A percentile compares a stretch with the other conserved stretches of the same genome.
phyloP scores from a whole-genome alignment of 805 yeast species.

The Ogataea minuta region DNA sequence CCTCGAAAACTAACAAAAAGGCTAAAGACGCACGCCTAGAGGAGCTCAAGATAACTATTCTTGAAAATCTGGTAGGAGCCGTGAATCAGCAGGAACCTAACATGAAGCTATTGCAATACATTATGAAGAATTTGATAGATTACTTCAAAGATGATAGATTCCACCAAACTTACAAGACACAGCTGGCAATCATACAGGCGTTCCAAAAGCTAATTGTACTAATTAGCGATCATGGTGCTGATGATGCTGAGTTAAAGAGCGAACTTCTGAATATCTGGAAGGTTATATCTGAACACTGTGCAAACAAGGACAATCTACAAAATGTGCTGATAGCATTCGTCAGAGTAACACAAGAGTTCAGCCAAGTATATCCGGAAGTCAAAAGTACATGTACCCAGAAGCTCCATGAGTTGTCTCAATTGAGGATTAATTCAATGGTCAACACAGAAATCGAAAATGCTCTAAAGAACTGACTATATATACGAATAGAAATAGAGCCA shows the following conservation, averaged over 20 bases:
- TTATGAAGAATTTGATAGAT: slow-evolving; percentile 35
- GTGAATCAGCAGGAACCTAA: slow-evolving; percentile 49
- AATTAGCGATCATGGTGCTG: slow-evolving; percentile 7
- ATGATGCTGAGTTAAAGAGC: slow-evolving; percentile 8
- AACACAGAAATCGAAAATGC: slow-evolving; percentile 34
- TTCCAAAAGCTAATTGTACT: slow-evolving; percentile 5
- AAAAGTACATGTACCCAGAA: slow-evolving; percentile 45
- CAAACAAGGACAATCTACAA: slow-evolving; percentile 39
- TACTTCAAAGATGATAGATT: slow-evolving; percentile 19
- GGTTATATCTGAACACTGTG: slow-evolving; percentile 13
- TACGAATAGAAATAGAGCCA: slow-evolving; percentile 1
- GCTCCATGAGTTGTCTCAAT: slow-evolving; percentile 27
- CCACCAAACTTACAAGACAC: slow-evolving; percentile 19
- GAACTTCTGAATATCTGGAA: slow-evolving; percentile 18
- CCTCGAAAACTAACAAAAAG: slow-evolving; percentile 18
- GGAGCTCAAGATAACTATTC: slow-evolving; percentile 16
- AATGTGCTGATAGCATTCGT: slow-evolving; percentile 54
- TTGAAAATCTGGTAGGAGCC: slow-evolving; percentile 16
- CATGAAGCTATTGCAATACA: slow-evolving; percentile 36
- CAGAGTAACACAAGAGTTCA: slow-evolving; percentile 22
- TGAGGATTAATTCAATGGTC: slow-evolving; percentile 50
- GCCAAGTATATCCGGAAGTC: slow-evolving; percentile 31
- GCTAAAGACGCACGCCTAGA: slow-evolving; percentile 20
- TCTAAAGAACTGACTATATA: slow-evolving; percentile 5
- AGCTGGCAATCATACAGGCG: slow-evolving; percentile 11